Percentiles rank a stretch among this genome's conserved stretches.
Evolutionary conservation across 2,329 filamentous ascomycete species (phyloP).

Genomic region (Fusarium protoensiforme): DNA sequence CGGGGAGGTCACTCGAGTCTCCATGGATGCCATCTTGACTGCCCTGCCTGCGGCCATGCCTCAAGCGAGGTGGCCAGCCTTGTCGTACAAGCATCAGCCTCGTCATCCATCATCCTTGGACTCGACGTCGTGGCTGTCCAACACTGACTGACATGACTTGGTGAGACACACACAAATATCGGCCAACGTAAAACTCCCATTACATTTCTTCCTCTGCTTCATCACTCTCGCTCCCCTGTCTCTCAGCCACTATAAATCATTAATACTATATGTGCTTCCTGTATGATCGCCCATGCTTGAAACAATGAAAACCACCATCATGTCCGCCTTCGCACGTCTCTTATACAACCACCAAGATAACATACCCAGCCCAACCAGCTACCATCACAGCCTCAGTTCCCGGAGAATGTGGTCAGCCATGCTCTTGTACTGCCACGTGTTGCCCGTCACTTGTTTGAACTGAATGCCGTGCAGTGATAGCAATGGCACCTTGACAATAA

Average conservation of each 20-base stretch:
- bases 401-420: constrained; percentile 96
- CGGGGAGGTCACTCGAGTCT: constrained; percentile 35
- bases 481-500: constrained; percentile 96
- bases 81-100: constrained; percentile 29
- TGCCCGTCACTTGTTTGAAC: constrained; percentile 95
- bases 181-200: constrained; percentile 30
- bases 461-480: constrained; percentile 95
- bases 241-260: constrained; percentile 34
- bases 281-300: constrained; percentile 36
- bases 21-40: not conserved
- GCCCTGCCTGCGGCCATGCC: not conserved
- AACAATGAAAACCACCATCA: constrained; percentile 25
- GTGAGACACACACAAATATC: not conserved
- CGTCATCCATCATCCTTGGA: constrained; percentile 19
- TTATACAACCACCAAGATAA: constrained; percentile 37
- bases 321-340: constrained; percentile 19
- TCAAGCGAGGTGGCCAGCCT: constrained; percentile 23
- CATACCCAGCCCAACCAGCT: constrained; percentile 10
- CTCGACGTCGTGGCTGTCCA: constrained; percentile 10
- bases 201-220: constrained; percentile 31
- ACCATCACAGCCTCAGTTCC: constrained; percentile 79
- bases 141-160: not conserved
- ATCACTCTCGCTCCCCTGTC: not conserved
- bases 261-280: constrained; percentile 41
- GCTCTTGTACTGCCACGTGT: constrained; percentile 98